Evolutionary conservation across 305 asterid species (phyloP).

Genomic region (Fraxinus sp.): DNA sequence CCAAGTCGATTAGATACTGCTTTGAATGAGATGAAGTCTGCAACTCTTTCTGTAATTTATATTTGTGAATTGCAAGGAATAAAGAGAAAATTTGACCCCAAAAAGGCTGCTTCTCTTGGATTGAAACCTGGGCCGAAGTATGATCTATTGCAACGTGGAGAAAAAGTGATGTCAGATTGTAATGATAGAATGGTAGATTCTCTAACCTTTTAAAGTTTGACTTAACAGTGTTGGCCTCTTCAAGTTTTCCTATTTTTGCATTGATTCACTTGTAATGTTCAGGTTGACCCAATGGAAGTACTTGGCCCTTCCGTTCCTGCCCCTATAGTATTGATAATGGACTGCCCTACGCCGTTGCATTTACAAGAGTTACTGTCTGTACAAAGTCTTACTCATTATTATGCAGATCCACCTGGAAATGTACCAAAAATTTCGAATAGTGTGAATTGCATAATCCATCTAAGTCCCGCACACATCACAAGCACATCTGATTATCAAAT

Average conservation of each 20-base stretch:
- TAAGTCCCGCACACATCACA: slow-evolving; percentile 59
- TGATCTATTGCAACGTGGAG: slow-evolving; percentile 72
- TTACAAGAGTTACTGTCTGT: slow-evolving; percentile 46
- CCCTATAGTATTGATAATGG: slow-evolving; percentile 39
- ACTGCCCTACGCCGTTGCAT: slow-evolving; percentile 79
- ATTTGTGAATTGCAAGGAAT: slow-evolving; percentile 85
- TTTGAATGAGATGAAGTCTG: slow-evolving; percentile 28
- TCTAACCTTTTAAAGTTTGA: neutral
- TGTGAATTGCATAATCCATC: slow-evolving; percentile 81
- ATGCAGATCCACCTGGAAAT: slow-evolving; percentile 38
- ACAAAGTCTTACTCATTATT: slow-evolving; percentile 55
- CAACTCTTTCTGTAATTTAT: slow-evolving; percentile 53
- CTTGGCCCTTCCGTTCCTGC: slow-evolving; percentile 67
- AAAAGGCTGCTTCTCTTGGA: slow-evolving; percentile 77
- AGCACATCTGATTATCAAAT: slow-evolving; percentile 52
- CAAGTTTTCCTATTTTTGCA: slow-evolving; percentile 8
- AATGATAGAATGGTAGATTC: slow-evolving; percentile 50
- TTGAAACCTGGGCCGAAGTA: slow-evolving; percentile 79
- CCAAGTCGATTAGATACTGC: slow-evolving; percentile 39
- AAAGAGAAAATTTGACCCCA: slow-evolving; percentile 77
- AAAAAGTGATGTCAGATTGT: slow-evolving; percentile 72
- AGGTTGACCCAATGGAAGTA: slow-evolving; percentile 77
- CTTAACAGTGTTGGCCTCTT: too few relatives aligned
- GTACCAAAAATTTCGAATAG: slow-evolving; percentile 46
- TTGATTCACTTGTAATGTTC: slow-evolving; percentile 23